Conservation (phyloP, 1,284 basidiomycete species). For the Ganoderma multipileum region DNA sequence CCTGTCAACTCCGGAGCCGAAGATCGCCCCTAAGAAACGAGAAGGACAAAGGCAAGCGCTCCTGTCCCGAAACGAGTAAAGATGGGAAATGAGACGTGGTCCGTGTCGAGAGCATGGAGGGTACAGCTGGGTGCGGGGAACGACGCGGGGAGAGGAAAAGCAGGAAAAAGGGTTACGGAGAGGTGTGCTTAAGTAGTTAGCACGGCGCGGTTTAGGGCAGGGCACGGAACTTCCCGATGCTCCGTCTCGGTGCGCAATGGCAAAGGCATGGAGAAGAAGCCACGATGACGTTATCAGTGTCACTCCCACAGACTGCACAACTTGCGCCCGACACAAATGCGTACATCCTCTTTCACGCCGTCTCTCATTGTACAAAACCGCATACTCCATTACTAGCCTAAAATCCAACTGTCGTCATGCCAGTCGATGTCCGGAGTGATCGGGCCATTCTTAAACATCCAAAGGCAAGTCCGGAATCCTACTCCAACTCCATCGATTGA, state of each 20-base stretch:
- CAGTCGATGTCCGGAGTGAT: constrained; percentile 49
- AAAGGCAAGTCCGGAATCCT: constrained; percentile 46
- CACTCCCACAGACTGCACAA: neutral
- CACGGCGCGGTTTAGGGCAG: constrained; percentile 29
- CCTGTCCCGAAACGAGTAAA: neutral
- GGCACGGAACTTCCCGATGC: constrained; percentile 1
- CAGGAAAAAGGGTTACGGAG: neutral
- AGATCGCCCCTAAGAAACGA: constrained; percentile 2
- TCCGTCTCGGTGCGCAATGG: neutral
- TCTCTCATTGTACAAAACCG: neutral
- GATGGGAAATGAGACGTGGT: neutral
- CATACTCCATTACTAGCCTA: neutral
- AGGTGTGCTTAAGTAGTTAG: constrained; percentile 10
- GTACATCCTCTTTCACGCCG: neutral
- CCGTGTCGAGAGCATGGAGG: constrained; percentile 5
- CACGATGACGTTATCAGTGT: constrained; percentile 8
- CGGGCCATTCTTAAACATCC: constrained; percentile 58
- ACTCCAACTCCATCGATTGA: neutral
- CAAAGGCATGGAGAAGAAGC: neutral
- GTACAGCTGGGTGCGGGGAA: constrained; percentile 4
- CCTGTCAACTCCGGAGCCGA: neutral
- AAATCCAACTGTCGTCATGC: constrained; percentile 47
- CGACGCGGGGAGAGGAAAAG: constrained; percentile 8
- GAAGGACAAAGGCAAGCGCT: neutral
- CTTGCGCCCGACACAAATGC: too few species aligned